phyloP scores from a whole-genome alignment of 225 moss, liverwort and hornwort genomes.

The Straminergon stramineum region DNA sequence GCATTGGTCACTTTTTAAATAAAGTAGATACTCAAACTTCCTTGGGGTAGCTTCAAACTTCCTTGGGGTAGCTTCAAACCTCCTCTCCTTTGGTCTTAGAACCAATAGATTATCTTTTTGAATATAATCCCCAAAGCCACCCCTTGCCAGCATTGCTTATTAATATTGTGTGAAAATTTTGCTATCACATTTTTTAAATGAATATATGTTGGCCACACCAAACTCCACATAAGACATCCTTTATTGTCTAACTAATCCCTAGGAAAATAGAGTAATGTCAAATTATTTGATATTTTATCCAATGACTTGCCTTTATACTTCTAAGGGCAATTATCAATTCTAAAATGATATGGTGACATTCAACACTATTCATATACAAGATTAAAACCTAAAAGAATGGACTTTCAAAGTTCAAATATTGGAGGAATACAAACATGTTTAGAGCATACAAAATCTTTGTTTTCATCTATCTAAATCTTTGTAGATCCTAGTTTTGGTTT shows the following conservation, averaged over 20 bases:
- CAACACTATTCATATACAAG: not conserved
- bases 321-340: not conserved
- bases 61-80: fast-evolving
- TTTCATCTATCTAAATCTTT: not conserved
- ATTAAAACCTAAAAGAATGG: not conserved
- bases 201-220: fast-evolving
- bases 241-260: not conserved
- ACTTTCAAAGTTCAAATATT: not conserved
- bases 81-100: not conserved
- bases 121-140: not conserved
- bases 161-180: not conserved
- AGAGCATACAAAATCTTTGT: not conserved
- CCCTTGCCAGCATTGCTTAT: not conserved
- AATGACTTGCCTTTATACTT: not conserved
- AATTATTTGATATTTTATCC: not conserved
- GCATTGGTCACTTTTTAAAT: not conserved
- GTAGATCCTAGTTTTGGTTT: not conserved
- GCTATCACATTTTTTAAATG: not conserved
- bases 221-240: not conserved
- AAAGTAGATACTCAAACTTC: not conserved
- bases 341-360: not conserved
- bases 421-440: not conserved
- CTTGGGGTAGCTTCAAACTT: not conserved
- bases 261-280: not conserved
- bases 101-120: not conserved